Evolutionary conservation across 108 stramenopile species (phyloP).

Genomic region (Nitzschia putrida): DNA sequence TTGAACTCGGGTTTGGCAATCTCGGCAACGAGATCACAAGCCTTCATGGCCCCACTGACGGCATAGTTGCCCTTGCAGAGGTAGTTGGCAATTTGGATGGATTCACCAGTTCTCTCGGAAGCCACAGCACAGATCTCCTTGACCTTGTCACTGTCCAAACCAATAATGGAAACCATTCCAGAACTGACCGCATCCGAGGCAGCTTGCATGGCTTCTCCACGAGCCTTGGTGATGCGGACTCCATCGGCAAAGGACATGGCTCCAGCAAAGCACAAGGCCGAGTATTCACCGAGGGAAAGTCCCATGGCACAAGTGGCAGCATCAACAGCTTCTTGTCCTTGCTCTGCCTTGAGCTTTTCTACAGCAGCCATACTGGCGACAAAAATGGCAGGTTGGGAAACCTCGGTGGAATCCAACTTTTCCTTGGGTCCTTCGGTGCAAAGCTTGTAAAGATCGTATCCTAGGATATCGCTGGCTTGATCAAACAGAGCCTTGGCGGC

Average conservation of each 20-base stretch:
- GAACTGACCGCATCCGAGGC: conserved; percentile 91
- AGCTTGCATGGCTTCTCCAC: conserved; percentile 97
- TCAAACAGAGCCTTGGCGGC: conserved; percentile 94
- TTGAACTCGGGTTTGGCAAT: conserved; percentile 97
- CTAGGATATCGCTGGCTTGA: conserved; percentile 92
- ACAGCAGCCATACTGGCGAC: conserved; percentile 97
- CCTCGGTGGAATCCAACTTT: conserved; percentile 91
- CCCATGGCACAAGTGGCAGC: conserved; percentile 96
- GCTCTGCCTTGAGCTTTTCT: conserved; percentile 88
- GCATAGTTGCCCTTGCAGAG: conserved; percentile 97
- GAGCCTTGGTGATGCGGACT: conserved; percentile 95
- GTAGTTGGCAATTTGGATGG: conserved; percentile 92
- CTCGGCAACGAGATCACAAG: conserved; percentile 85
- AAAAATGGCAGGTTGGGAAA: conserved; percentile 97
- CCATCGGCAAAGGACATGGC: conserved; percentile 97
- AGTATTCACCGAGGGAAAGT: conserved; percentile 94
- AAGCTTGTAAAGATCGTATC: conserved; percentile 92
- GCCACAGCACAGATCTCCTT: conserved; percentile 85
- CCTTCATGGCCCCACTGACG: conserved; percentile 84
- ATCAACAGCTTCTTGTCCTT: conserved; percentile 88
- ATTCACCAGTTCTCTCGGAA: conserved; percentile 70
- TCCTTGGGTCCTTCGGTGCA: conserved; percentile 95
- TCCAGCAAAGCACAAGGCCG: conserved; percentile 96
- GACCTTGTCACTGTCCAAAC: conserved; percentile 85
- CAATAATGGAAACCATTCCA: conserved; percentile 97